Base-by-base conservation (phyloP, 371 early-diverging fungal genomes). In the Fennellomyces sp. region DNA sequence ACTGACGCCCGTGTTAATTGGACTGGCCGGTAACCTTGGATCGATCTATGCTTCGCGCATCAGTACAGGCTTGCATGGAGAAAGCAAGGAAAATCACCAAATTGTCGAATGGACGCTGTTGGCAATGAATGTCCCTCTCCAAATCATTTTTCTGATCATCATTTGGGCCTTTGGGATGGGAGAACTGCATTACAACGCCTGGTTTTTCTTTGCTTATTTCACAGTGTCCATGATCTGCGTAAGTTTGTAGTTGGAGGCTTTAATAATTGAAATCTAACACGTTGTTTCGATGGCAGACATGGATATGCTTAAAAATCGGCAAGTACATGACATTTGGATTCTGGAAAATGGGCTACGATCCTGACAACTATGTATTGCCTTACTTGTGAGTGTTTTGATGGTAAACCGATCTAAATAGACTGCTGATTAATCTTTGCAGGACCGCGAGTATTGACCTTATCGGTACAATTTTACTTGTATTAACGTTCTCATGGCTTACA, bases 281-380 rank as follows among this genome's bases (percentile, higher is more conserved):
- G 28, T 12, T 38, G 5, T 48, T n/a, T 35, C 17, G 29, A 41
- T 11, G 26, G 17, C 66, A 78, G 75, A 76, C 76, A 11, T 80
- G 69, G 67, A 63, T 72, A 15, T 69, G 72, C 13, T 51, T 80
- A 13, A 74, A 69, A 31, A 60, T 90, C 41, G 87, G 83, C n/a
- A 79, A 78, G 47, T 61, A 50, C 56, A 81, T 85, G 69, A 81
- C 87, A 0, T 52, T 66, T 6, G 21, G 58, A 12, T 80, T 89
- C 47, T 94, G 94, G 94, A 60, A 70, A 30, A 65, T 76, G 49
- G 84, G 86, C 1, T 86, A 88, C 53, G 93, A 94, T 53, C 93
- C 93, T 23, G 92, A 94, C 57, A 89, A 90, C 67, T 91, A 89
- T 73, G 88, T 89, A 5, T 77, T 92, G 58, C 91, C 94, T n/a